Evolutionary conservation across 495 filamentous ascomycete genomes (phyloP).

Genomic region (Aspergillus avenaceus): DNA sequence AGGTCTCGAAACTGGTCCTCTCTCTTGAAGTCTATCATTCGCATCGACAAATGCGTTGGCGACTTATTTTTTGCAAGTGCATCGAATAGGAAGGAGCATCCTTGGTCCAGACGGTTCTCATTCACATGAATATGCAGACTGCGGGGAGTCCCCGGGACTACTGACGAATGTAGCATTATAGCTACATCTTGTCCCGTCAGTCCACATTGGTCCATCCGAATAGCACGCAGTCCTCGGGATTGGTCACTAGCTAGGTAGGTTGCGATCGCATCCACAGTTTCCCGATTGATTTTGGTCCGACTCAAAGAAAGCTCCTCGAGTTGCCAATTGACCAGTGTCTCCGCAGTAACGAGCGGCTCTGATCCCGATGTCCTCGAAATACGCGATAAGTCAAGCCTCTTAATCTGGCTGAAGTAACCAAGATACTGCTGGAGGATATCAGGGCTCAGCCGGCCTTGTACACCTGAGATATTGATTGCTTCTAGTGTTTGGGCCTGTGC

Average conservation of each 20-base stretch:
- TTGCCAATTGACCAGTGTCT: slow-evolving; percentile 67
- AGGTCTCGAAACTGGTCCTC: slow-evolving; percentile 73
- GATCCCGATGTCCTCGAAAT: slow-evolving; percentile 57
- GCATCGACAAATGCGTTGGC: slow-evolving; percentile 71
- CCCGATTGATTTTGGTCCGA: slow-evolving; percentile 56
- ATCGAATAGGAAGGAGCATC: slow-evolving; percentile 64
- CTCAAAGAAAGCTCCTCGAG: slow-evolving; percentile 71
- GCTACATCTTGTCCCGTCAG: slow-evolving; percentile 76
- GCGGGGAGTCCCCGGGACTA: slow-evolving; percentile 46
- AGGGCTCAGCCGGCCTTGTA: slow-evolving; percentile 67
- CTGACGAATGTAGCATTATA: slow-evolving; percentile 72
- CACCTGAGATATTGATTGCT: slow-evolving; percentile 70
- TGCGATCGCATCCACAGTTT: slow-evolving; percentile 55
- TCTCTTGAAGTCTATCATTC: slow-evolving; percentile 80
- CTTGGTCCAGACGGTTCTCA: slow-evolving; percentile 74
- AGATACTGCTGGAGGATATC: slow-evolving; percentile 59
- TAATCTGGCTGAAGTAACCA: slow-evolving; percentile 62
- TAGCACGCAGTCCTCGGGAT: slow-evolving; percentile 60
- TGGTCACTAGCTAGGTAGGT: slow-evolving; percentile 58
- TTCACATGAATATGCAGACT: slow-evolving; percentile 75
- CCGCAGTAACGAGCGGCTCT: slow-evolving; percentile 61
- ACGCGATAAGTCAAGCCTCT: slow-evolving; percentile 68
- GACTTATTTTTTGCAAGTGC: slow-evolving; percentile 61
- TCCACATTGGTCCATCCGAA: slow-evolving; percentile 75
- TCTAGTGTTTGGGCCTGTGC: slow-evolving; percentile 71